Evolutionary conservation across 768 basidiomycete genomes (phyloP), one percentile per base, ranked within the genome.

Genomic region (Pisolithus albus): DNA sequence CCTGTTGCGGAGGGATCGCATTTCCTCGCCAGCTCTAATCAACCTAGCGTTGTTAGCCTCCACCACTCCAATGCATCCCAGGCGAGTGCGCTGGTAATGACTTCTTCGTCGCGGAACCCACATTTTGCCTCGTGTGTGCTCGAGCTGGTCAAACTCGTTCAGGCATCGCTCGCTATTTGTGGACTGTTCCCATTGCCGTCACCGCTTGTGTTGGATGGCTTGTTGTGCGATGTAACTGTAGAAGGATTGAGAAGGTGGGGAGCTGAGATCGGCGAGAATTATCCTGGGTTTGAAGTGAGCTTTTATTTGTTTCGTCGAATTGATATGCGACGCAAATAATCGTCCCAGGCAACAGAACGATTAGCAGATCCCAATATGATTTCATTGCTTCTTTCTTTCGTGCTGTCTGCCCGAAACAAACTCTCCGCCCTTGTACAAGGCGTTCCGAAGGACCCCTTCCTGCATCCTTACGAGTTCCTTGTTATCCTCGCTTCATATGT

Each of bases 391-490:
- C 70, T 92, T 48, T 86, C 83, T 50, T 74, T 87, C 45, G 77
- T 91, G 30, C 72, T 87, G 18, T 72, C 78, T 37, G 72, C 78
- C 44, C 76, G 89, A 26, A 89, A 88, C 68, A 87, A 83, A 61
- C 75, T 92, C 15, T 74, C 79, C 19, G 75, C 77, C 23, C 69
- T 86, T 21, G 62, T 42, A 19, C 57, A 73, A 58, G 56, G 64
- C 30, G 70, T 83, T 36, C 84, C 88, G 2, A 84, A 83, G 63
- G 90, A 92, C 64, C 89, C 90, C 1, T 90, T 92, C 61, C 70
- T 87, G 42, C 78, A 88, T 51, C 86, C 87, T 1, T 63, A 77
- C 38, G 69, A 69, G 8, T 85, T 92, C 53, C 60, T 76, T 19
- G 64, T 70, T 23, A 76, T 78, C 1, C 70, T 91, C 6, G 59